A percentile compares a stretch with the other conserved stretches of the same genome.
These are phyloP conservation scores for Ampelocalamus luodianensis DNA, from an alignment of 176 grass and related monocot species.

Conservation along the genomic window DNA sequence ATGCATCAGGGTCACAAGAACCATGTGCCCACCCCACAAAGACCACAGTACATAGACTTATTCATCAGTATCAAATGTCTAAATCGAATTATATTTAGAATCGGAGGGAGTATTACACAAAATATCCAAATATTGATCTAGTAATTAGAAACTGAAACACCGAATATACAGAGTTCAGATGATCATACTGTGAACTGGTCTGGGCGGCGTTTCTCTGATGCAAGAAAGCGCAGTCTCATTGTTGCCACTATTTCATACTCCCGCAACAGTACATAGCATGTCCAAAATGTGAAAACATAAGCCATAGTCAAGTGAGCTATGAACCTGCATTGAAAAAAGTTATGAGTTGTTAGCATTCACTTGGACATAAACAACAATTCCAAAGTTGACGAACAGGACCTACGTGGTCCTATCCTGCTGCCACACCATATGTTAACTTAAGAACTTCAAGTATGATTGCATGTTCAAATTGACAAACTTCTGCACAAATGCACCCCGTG, in stretches of 20 bases:
- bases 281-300: slow-evolving; percentile 98
- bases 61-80: no score
- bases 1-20: no score
- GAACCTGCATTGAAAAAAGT: slow-evolving; percentile 68
- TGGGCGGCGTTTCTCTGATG: slow-evolving; percentile 84
- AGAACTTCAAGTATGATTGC: slow-evolving; percentile 87
- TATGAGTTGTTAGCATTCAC: slow-evolving; percentile 8
- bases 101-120: background rate
- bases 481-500: slow-evolving; percentile 61
- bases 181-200: slow-evolving; percentile 93
- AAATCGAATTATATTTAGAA: background rate
- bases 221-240: slow-evolving; percentile 93
- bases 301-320: slow-evolving; percentile 76
- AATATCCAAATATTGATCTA: slow-evolving; percentile 31
- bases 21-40: no score
- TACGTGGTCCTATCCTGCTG: background rate
- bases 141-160: slow-evolving; percentile 27
- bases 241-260: slow-evolving; percentile 83
- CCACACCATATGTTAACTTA: slow-evolving; percentile 48
- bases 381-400: slow-evolving; percentile 15
- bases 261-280: slow-evolving; percentile 79
- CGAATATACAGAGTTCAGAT: slow-evolving; percentile 30
- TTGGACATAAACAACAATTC: slow-evolving; percentile 28
- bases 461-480: slow-evolving; percentile 97
- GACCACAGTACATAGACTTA: no score